Evolutionary conservation across 2,329 filamentous ascomycete genomes (phyloP).

Genomic region (Phialemonium atrogriseum): DNA sequence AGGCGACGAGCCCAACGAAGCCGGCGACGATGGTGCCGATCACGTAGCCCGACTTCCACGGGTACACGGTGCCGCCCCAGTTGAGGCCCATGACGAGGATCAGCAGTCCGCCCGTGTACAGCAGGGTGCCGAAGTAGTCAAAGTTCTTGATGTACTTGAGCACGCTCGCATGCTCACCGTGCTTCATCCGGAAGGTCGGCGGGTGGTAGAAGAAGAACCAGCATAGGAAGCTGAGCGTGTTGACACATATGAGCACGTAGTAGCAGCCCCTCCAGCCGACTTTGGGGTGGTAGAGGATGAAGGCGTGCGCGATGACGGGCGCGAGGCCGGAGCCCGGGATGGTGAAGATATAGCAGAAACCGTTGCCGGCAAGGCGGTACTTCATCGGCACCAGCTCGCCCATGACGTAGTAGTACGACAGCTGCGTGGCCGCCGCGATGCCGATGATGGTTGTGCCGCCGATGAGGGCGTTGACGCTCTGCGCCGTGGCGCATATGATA

Average conservation of each 20-base stretch:
- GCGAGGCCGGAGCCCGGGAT: conserved; percentile 21
- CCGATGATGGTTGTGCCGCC: conserved; percentile 27
- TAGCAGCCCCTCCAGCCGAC: conserved; percentile 21
- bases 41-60: conserved; percentile 21
- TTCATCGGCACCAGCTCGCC: conserved; percentile 30
- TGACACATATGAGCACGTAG: conserved; percentile 20
- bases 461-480: conserved; percentile 26
- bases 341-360: conserved; percentile 22
- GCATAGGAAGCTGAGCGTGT: conserved; percentile 16
- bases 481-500: conserved; percentile 26
- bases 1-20: conserved; percentile 13
- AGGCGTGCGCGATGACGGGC: conserved; percentile 17
- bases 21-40: conserved; percentile 21
- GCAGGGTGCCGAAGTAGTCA: conserved; percentile 21
- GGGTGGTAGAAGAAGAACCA: conserved; percentile 25
- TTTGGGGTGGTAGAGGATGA: conserved; percentile 14
- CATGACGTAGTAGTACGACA: conserved; percentile 27
- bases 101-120: conserved; percentile 21
- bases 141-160: conserved; percentile 18
- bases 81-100: conserved; percentile 22
- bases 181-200: conserved; percentile 21
- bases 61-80: conserved; percentile 22
- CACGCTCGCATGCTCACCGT: conserved; percentile 15
- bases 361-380: conserved; percentile 21
- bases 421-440: conserved; percentile 24